Evolutionary conservation across 331 rosid genomes (phyloP).

Genomic region (Arachis monticola): DNA sequence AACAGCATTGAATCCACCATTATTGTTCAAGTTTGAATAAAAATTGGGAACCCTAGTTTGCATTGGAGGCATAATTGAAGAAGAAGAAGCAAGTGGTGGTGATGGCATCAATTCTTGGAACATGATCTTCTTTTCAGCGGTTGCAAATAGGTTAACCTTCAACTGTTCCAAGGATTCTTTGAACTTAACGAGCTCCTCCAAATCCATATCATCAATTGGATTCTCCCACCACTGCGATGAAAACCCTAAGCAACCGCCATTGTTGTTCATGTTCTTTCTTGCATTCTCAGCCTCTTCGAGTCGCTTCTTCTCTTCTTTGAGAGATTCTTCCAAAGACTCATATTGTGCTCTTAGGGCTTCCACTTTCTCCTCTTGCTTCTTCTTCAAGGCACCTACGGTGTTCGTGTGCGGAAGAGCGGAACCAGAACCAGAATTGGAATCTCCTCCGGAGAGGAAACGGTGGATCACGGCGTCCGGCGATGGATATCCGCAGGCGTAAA

Average conservation of each 20-base stretch:
- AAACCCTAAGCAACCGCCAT: background rate
- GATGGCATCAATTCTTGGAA: background rate
- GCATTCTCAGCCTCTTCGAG: background rate
- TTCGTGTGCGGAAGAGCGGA: background rate
- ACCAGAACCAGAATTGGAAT: too few relatives aligned
- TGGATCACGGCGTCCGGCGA: slow-evolving; percentile 22
- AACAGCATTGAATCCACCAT: too few relatives aligned
- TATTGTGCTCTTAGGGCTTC: background rate
- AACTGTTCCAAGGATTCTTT: slow-evolving; percentile 18
- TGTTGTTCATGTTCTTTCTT: too few relatives aligned
- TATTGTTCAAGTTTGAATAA: background rate
- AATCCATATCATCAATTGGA: slow-evolving; percentile 12
- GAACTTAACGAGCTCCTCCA: slow-evolving; percentile 38
- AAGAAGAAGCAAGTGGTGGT: background rate
- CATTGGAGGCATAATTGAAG: too few relatives aligned
- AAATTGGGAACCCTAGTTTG: background rate
- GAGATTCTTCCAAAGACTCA: background rate
- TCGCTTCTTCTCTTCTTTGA: slow-evolving; percentile 28
- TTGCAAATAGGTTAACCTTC: slow-evolving; percentile 18
- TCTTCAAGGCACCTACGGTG: fast-evolving
- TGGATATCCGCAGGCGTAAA: slow-evolving; percentile 47
- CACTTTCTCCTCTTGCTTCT: background rate
- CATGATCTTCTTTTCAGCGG: slow-evolving; percentile 1
- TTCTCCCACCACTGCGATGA: slow-evolving; percentile 39
- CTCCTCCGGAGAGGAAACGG: slow-evolving; percentile 2